Conservation (phyloP, 2,329 filamentous ascomycete species). For the Arthroderma sp. region DNA sequence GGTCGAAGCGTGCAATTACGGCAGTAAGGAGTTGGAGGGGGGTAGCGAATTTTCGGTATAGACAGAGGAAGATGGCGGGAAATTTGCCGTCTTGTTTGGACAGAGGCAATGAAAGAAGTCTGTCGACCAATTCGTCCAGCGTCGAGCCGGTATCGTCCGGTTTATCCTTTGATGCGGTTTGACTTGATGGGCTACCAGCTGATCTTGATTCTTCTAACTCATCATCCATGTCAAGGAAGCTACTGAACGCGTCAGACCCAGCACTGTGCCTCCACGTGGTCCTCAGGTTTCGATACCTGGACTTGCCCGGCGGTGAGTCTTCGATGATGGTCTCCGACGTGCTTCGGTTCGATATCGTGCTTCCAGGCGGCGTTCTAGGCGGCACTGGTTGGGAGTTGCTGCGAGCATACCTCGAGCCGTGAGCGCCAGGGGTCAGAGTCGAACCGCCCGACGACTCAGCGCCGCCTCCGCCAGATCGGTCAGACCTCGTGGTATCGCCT, state of each 20-base stretch:
- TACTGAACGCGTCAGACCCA: constrained; percentile 32
- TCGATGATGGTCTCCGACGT: constrained; percentile 20
- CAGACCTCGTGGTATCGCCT: constrained; percentile 6
- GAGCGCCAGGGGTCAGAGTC: constrained; percentile 22
- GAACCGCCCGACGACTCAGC: constrained; percentile 8
- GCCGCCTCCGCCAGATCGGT: constrained; percentile 11
- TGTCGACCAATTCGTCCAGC: constrained; percentile 65
- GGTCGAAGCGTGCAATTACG: constrained; percentile 50
- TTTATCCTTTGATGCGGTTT: constrained; percentile 23
- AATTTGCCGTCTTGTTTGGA: constrained; percentile 86
- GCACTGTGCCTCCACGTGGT: constrained; percentile 30
- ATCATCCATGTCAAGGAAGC: constrained; percentile 34
- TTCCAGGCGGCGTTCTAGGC: constrained; percentile 36
- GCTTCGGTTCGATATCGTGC: constrained; percentile 22
- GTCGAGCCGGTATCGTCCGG: constrained; percentile 29
- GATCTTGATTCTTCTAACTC: constrained; percentile 25
- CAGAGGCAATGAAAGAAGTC: constrained; percentile 69
- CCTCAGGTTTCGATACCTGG: constrained; percentile 24
- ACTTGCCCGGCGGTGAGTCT: constrained; percentile 22
- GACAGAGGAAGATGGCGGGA: constrained; percentile 71
- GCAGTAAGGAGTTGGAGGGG: constrained; percentile 66
- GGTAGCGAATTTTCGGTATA: constrained; percentile 87
- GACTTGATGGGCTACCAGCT: constrained; percentile 19
- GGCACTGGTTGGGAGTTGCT: constrained; percentile 37
- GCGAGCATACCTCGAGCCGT: constrained; percentile 39